Conservation (phyloP, 2,329 filamentous ascomycete genomes). For the Aureobasidium sp. region DNA sequence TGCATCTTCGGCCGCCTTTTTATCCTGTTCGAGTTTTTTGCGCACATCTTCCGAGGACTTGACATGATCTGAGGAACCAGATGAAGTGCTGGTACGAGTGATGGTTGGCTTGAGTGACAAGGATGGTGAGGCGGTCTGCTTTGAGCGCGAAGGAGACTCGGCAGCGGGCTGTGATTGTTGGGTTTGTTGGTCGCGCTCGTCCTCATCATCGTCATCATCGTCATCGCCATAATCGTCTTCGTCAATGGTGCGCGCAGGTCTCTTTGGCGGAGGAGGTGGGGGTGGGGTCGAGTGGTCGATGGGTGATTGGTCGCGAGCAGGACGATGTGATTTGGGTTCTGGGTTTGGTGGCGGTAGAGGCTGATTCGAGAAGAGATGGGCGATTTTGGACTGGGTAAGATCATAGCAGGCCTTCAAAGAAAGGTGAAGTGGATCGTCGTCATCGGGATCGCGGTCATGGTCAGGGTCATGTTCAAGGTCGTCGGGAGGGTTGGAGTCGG, state of each 20-base stretch:
- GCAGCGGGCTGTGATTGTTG: background rate
- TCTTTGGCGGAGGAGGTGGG: constrained; percentile 52
- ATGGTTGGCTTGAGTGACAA: constrained; percentile 56
- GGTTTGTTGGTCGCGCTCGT: constrained; percentile 29
- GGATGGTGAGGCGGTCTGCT: constrained; percentile 55
- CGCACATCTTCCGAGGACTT: constrained; percentile 81
- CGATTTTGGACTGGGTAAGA: constrained; percentile 69
- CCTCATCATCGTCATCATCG: constrained; percentile 36
- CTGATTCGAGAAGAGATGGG: constrained; percentile 59
- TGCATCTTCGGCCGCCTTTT: constrained; percentile 81
- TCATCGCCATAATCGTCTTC: constrained; percentile 84
- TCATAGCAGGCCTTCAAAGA: constrained; percentile 73
- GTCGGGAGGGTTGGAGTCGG: constrained; percentile 18
- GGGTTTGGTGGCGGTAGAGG: background rate
- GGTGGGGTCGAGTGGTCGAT: background rate
- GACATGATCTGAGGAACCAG: constrained; percentile 44
- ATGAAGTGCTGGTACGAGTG: constrained; percentile 51
- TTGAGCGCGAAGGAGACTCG: constrained; percentile 43
- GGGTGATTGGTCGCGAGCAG: constrained; percentile 1
- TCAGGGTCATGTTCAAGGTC: constrained; percentile 11
- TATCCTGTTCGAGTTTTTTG: constrained; percentile 86
- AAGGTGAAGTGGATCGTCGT: constrained; percentile 41
- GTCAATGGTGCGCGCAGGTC: constrained; percentile 63
- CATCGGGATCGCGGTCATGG: constrained; percentile 22
- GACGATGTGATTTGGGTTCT: background rate